A percentile compares a stretch with the other conserved stretches of the same genome.
Evolutionary conservation across 805 yeast genomes (phyloP).

Genomic region (Metschnikowia reukaufii): DNA sequence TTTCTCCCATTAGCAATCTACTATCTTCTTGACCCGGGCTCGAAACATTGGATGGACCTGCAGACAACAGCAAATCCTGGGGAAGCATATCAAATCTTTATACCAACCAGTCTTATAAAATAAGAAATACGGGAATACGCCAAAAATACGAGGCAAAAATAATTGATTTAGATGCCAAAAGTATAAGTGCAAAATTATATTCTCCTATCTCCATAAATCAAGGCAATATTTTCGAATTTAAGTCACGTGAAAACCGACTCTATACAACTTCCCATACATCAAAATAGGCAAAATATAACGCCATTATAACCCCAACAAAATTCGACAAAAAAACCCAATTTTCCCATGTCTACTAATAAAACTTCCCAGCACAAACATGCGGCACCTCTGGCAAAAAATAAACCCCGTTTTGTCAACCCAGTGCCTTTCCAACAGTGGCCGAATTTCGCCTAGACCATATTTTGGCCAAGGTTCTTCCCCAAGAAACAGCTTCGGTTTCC

Average conservation of each 20-base stretch:
- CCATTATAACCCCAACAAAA: too few species aligned
- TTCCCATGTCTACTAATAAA: background rate
- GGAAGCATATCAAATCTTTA: background rate
- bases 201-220: too few species aligned
- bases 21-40: too few species aligned
- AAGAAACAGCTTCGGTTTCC: constrained; percentile 33
- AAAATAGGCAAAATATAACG: background rate
- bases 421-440: constrained; percentile 23
- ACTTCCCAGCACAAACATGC: background rate
- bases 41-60: background rate
- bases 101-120: background rate
- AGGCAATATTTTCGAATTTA: too few species aligned
- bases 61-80: background rate
- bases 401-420: constrained; percentile 15
- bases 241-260: too few species aligned
- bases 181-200: too few species aligned
- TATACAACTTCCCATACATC: too few species aligned
- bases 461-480: constrained; percentile 23
- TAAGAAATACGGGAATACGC: too few species aligned
- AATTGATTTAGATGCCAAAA: too few species aligned
- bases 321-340: background rate
- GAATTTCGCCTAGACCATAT: constrained; percentile 34
- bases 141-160: too few species aligned
- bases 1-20: too few species aligned
- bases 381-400: background rate